Conservation (phyloP, 106 monocot species). For the Acorus calamus region DNA sequence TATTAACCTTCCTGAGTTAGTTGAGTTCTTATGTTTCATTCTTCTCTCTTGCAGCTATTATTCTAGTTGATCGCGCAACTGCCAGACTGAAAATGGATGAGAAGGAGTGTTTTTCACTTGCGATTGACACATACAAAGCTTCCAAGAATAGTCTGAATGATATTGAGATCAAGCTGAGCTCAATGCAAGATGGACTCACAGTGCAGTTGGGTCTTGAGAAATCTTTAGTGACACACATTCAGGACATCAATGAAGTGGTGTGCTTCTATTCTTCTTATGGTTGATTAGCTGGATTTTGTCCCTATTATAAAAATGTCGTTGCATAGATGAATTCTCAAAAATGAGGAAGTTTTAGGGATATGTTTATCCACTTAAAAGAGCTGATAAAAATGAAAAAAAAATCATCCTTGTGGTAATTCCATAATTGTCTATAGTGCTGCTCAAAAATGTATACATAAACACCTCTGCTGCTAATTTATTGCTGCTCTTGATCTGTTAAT, state of each 20-base stretch:
- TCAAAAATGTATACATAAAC: no score
- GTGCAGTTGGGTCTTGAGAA: constrained; percentile 98
- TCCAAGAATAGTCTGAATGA: constrained; percentile 86
- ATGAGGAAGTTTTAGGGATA: no score
- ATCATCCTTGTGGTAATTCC: no score
- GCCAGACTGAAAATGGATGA: constrained; percentile 99
- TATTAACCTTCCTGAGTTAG: not conserved
- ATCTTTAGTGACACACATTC: constrained; percentile 81
- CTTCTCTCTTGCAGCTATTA: constrained; percentile 56
- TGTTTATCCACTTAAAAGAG: no score
- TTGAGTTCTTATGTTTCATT: not conserved
- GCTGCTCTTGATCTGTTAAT: not conserved
- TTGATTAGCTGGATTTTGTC: no score
- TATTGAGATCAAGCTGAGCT: constrained; percentile 71
- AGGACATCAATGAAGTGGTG: constrained; percentile 98
- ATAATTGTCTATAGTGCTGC: no score
- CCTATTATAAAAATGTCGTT: no score
- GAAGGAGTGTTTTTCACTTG: constrained; percentile 95
- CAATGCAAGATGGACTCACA: constrained; percentile 65
- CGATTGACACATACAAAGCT: constrained; percentile 92
- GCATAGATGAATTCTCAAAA: no score
- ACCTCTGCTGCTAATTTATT: no score
- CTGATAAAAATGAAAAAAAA: no score
- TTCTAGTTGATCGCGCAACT: constrained; percentile 94
- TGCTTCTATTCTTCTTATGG: not conserved